These are phyloP conservation scores for Penicillium thymicola DNA, from an alignment of 2,329 filamentous ascomycete species.

Conservation along the genomic window DNA sequence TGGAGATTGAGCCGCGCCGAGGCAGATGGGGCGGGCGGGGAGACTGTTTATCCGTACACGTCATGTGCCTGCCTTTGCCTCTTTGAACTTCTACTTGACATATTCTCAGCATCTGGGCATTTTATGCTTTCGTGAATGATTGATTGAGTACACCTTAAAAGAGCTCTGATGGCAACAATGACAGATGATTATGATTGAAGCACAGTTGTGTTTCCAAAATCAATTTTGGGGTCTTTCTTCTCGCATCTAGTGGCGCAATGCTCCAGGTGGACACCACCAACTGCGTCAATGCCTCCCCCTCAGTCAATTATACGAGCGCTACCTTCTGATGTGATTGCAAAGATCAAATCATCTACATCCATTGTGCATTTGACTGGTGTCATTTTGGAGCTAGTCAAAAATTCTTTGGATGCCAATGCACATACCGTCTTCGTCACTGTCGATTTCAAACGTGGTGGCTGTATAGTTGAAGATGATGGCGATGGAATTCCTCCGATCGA, in stretches of 20 bases:
- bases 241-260: conserved; percentile 1
- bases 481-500: conserved; percentile 70
- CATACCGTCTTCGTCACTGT: conserved; percentile 66
- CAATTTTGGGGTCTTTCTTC: not conserved
- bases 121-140: not conserved
- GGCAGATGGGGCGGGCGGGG: conserved; percentile 15
- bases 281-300: conserved; percentile 23
- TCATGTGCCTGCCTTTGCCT: conserved; percentile 21
- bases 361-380: conserved; percentile 73
- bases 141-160: not conserved
- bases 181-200: not conserved
- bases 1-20: conserved; percentile 9
- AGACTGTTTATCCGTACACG: conserved; percentile 24
- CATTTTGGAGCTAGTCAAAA: conserved; percentile 70
- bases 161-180: not conserved
- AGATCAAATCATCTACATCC: conserved; percentile 79
- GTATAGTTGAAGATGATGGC: conserved; percentile 81
- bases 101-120: not conserved
- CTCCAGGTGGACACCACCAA: conserved; percentile 4
- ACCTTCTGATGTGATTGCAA: conserved; percentile 66
- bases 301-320: conserved; percentile 59
- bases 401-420: conserved; percentile 78
- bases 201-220: not conserved
- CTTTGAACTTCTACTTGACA: not conserved
- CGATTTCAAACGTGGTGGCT: conserved; percentile 72